Evolutionary conservation across 2,329 filamentous ascomycete species (phyloP).

Genomic region (Diaporthe destruens): DNA sequence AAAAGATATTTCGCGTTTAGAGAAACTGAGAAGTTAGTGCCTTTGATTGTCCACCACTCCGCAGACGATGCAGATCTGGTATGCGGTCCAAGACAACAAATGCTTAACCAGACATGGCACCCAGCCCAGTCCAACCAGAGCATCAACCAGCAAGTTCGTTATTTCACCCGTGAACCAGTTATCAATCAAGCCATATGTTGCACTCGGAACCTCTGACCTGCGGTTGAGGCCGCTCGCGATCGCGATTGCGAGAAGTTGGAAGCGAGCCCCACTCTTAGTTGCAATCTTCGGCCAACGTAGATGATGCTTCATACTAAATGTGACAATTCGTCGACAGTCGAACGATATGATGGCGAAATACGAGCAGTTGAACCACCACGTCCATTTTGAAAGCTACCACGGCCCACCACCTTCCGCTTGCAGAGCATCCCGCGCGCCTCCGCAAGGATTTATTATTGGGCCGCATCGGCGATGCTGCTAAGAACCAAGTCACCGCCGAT

Average conservation of each 20-base stretch:
- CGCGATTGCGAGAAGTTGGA: not conserved
- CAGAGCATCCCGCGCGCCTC: constrained; percentile 15
- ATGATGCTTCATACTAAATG: no score
- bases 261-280: not conserved
- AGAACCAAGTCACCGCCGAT: not conserved
- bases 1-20: not conserved
- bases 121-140: not conserved
- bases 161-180: no score
- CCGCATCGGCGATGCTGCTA: not conserved
- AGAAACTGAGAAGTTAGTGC: not conserved
- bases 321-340: not conserved
- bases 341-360: not conserved
- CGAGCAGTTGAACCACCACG: not conserved
- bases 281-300: not conserved
- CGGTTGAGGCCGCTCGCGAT: not conserved
- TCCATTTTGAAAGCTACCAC: not conserved
- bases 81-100: no score
- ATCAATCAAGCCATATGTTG: not conserved
- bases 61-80: not conserved
- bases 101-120: not conserved
- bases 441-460: not conserved
- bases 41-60: not conserved
- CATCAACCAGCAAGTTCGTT: not conserved
- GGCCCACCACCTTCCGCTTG: constrained; percentile 18
- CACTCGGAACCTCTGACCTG: not conserved